Evolutionary conservation across 108 stramenopile species (phyloP), one percentile per base, ranked within the genome.

Genomic region (Cyclostephanos invisitatus): DNA sequence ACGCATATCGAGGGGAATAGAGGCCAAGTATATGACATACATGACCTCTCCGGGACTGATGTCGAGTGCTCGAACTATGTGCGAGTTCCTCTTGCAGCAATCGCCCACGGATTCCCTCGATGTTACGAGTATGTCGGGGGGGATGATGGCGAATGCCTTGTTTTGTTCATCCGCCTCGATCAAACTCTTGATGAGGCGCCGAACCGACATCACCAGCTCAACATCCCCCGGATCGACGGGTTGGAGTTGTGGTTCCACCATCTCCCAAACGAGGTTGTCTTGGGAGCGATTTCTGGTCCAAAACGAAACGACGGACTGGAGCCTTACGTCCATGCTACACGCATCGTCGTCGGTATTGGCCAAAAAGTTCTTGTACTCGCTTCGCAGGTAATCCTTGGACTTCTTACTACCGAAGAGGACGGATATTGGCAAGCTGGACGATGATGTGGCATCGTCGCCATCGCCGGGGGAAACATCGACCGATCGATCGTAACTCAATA

Each of bases 381-480:
- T 76, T n/a, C 89, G 64, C 9, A 70, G 35, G 29, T 65, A 67
- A 62, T 80, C 68, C 69, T 89, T 85, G 10, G 66, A 59, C 77
- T 81, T 76, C 44, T 78, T 84, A 17, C 87, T 87, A 40, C 84
- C 79, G 64, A 90, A 89, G 3, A 94, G 54, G 14, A 91, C 62
- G 0, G 93, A 91, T 8, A 77, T 49, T 11, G 91, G 91, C 58
- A 86, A 64, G 54, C 66, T 64, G 2, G 44, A 22, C 10, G 59
- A 35, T 18, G 28, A 29, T 49, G 29, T 14, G 15, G 48, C 62
- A 25, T 48, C 32, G 14, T 53, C 35, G 21, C 11, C 17, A 22
- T 27, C 25, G 2, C 3, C 44, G 44, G 58, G 20, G 38, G 69
- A 53, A 14, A 27, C 6, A 47, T 22, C 65, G 44, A 17, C 25